Base-by-base conservation (phyloP, 345 rosid species). In the Cardamine resedifolia region DNA sequence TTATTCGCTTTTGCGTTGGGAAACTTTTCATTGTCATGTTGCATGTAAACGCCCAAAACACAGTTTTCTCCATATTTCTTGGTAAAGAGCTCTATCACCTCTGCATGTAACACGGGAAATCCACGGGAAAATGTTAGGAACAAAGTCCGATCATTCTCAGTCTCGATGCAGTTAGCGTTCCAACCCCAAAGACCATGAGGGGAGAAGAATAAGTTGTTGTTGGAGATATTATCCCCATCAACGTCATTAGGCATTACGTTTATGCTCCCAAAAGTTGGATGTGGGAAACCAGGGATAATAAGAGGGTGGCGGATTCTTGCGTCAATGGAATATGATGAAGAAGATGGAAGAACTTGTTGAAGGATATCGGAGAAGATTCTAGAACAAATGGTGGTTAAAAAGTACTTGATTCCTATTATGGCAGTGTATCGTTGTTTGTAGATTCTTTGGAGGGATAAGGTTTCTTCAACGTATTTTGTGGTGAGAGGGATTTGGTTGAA, bases 101-200 rank as follows among this genome's bases (percentile, higher is more conserved):
- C 87, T 0, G 24, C 50, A 58, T 39, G 58, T 0, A 78, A 58
- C 44, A 84, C 82, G 0, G 84, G 81, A 65, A 66, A 80, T 0
- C 84, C 87, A 49, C 81, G 64, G 4, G 87, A 82, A 63, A 84
- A 84, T 0, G 81, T 84, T 7, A 84, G 33, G 24, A 84, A 80
- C 65, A 82, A 36, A 0, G 84, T 76, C 10, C 72, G 63, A 4
- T 84, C 85, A 5, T 70, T 77, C n/a, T 66, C 80, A 2, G 74
- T 67, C 1, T 72, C 64, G 33, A 28, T 59, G 5, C 48, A 47
- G 2, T 1, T 7, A 24, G 83, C 57, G 30, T 70, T 61, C 82
- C 83, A 82, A 0, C 38, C 66, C 85, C 83, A 82, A 0, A 80
- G 1, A 4, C 71, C 78, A 3, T 66, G 53, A 43, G 41, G 28